Conservation (phyloP, 2,329 filamentous ascomycete genomes). For the Ilyonectria robusta region DNA sequence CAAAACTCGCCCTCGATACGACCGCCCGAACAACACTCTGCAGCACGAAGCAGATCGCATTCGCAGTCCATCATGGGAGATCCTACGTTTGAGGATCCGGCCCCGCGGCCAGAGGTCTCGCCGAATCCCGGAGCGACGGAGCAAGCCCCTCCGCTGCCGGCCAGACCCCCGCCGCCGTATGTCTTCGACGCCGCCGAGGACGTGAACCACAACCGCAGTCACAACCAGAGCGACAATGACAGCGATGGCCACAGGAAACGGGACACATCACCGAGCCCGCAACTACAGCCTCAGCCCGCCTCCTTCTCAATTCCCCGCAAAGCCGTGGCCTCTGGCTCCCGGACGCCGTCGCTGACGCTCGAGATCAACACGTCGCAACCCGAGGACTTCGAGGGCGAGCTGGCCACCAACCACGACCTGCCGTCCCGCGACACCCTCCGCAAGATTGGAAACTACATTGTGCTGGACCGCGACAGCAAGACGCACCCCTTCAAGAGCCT, state of each 20-base stretch:
- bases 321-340: constrained; percentile 33
- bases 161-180: constrained; percentile 27
- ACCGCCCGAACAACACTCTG: background rate
- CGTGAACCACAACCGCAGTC: constrained; percentile 15
- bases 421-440: constrained; percentile 65
- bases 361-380: constrained; percentile 58
- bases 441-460: constrained; percentile 67
- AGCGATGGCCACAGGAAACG: background rate
- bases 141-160: constrained; percentile 18
- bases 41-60: background rate
- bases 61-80: constrained; percentile 32
- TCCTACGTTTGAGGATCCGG: constrained; percentile 27
- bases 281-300: constrained; percentile 2
- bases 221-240: constrained; percentile 9
- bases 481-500: constrained; percentile 74
- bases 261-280: background rate
- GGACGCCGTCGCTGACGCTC: constrained; percentile 45
- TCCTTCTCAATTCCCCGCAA: constrained; percentile 37
- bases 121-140: background rate
- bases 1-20: background rate
- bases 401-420: constrained; percentile 69
- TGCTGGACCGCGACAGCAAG: constrained; percentile 75
- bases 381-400: constrained; percentile 69
- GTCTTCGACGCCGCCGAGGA: constrained; percentile 27
- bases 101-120: constrained; percentile 11